Conservation (phyloP, 768 basidiomycete genomes). For the Clitopilus passeckerianus region DNA sequence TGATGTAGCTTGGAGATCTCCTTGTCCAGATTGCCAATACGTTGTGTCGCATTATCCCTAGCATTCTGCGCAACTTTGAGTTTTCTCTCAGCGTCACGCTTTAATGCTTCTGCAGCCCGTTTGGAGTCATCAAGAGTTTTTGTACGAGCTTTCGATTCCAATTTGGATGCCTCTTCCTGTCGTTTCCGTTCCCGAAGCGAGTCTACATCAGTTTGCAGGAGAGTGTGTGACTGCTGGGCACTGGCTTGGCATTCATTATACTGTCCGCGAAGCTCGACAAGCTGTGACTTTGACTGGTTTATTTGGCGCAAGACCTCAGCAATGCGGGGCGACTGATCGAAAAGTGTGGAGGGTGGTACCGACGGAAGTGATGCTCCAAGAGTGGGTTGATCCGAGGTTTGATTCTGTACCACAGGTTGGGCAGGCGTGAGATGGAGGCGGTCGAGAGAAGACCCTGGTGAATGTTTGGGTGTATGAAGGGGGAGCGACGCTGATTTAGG, state of each 20-base stretch:
- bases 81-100: conserved; percentile 86
- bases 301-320: conserved; percentile 77
- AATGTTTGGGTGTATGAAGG: conserved; percentile 56
- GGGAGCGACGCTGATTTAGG: conserved; percentile 81
- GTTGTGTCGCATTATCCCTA: conserved; percentile 56
- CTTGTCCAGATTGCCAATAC: conserved; percentile 54
- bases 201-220: conserved; percentile 71
- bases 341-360: conserved; percentile 36
- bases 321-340: conserved; percentile 67
- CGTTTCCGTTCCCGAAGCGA: conserved; percentile 70
- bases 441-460: conserved; percentile 22
- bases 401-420: conserved; percentile 18
- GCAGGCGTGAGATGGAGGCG: conserved; percentile 22
- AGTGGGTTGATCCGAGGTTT: conserved; percentile 23
- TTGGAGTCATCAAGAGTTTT: conserved; percentile 85
- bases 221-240: conserved; percentile 54
- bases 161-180: conserved; percentile 74
- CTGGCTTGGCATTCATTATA: conserved; percentile 54
- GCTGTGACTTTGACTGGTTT: conserved; percentile 49
- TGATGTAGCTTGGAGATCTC: conserved; percentile 55
- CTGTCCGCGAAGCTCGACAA: conserved; percentile 67
- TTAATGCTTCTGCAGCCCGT: conserved; percentile 73
- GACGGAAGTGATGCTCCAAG: conserved; percentile 25
- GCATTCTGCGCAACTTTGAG: conserved; percentile 63
- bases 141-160: conserved; percentile 78